phyloP scores from a whole-genome alignment of 108 stramenopile genomes.

The Nitzschia putrida region DNA sequence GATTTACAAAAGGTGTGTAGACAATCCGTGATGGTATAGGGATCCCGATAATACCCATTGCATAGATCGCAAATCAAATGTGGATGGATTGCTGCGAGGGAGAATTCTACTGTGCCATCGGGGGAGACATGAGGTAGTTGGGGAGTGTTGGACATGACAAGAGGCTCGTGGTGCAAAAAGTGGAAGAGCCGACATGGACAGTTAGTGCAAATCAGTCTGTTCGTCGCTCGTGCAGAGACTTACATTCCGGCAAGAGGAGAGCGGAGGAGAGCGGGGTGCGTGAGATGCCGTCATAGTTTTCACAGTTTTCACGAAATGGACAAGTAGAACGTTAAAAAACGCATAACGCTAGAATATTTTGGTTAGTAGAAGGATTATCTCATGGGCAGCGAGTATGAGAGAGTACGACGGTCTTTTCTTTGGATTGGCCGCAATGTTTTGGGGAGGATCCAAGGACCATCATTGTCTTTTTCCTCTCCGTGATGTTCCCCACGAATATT shows the following conservation, averaged over 20 bases:
- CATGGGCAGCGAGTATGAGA: constrained; percentile 5
- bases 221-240: no score
- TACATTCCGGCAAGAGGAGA: no score
- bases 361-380: not conserved
- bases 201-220: no score
- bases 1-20: constrained; percentile 72
- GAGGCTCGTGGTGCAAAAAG: no score
- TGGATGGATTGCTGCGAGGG: constrained; percentile 32
- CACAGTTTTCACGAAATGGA: no score
- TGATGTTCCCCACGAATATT: not conserved
- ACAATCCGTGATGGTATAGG: constrained; percentile 68
- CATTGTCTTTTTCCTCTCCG: not conserved
- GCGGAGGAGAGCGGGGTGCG: no score
- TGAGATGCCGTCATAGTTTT: no score
- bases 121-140: not conserved
- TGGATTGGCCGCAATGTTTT: constrained; percentile 5
- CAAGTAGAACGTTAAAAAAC: no score
- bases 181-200: no score
- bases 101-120: constrained; percentile 32
- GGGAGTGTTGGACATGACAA: no score
- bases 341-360: not conserved
- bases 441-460: not conserved
- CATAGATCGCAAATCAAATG: constrained; percentile 63
- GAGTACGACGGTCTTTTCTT: constrained; percentile 4
- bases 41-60: constrained; percentile 62